Evolutionary conservation across 2,329 filamentous ascomycete genomes (phyloP).

Genomic region (Mariannaea elegans): DNA sequence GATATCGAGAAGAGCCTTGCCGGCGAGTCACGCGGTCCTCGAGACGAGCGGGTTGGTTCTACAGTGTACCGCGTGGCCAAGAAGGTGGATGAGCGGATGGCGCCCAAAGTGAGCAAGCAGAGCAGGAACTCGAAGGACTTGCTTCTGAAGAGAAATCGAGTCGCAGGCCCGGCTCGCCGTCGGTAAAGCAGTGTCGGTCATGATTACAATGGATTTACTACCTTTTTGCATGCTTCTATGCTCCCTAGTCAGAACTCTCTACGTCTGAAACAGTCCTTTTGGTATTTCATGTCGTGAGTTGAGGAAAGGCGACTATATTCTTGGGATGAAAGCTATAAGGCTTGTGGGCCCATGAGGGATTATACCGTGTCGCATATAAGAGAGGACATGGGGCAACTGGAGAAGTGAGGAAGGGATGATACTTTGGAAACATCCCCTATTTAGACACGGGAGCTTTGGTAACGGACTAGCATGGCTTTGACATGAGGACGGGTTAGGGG

Average conservation of each 20-base stretch:
- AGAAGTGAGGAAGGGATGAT: not conserved
- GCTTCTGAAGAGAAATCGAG: conserved; percentile 56
- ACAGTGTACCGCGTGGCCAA: conserved; percentile 63
- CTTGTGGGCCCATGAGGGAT: not conserved
- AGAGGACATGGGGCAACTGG: not conserved
- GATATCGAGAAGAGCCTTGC: conserved; percentile 50
- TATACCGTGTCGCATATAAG: not conserved
- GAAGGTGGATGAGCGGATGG: conserved; percentile 56
- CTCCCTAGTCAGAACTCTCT: no score
- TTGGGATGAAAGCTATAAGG: not conserved
- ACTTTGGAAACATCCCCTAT: not conserved
- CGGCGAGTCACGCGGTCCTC: conserved; percentile 49
- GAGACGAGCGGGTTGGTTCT: conserved; percentile 59
- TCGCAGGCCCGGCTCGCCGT: conserved; percentile 44
- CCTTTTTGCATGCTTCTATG: not conserved
- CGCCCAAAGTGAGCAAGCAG: conserved; percentile 57
- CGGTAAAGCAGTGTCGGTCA: conserved; percentile 30
- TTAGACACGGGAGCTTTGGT: not conserved
- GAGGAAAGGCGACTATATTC: not conserved
- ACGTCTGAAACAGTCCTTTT: no score
- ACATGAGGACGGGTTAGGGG: not conserved
- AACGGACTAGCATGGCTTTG: not conserved
- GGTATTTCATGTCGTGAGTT: no score
- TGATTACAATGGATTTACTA: conserved; percentile 1
- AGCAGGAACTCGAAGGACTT: conserved; percentile 53